Conservation (phyloP, 2,329 filamentous ascomycete species). For the Lasiodiplodia gonubiensis region DNA sequence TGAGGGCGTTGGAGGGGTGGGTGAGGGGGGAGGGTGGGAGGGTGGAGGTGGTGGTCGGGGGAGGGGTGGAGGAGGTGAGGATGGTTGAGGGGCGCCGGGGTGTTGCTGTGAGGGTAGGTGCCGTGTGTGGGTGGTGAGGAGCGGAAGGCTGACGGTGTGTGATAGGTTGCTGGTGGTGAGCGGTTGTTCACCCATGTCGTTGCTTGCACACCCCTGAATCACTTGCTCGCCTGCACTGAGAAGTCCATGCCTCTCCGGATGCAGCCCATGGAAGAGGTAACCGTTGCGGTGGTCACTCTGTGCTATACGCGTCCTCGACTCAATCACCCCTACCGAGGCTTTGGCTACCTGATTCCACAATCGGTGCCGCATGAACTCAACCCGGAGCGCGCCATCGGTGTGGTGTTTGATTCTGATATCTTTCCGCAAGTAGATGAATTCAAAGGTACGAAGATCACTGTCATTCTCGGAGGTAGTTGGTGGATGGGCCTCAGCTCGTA, state of each 20-base stretch:
- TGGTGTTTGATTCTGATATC: constrained; percentile 85
- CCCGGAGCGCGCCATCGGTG: constrained; percentile 82
- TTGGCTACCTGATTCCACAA: constrained; percentile 90
- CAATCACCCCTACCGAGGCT: constrained; percentile 71
- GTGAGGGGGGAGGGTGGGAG: not conserved
- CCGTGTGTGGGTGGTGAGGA: not conserved
- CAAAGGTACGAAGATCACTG: constrained; percentile 81
- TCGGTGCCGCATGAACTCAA: constrained; percentile 73
- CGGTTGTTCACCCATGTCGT: constrained; percentile 1
- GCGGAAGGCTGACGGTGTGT: not conserved
- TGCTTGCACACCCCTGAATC: not conserved
- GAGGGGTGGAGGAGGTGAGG: not conserved
- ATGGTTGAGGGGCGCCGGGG: not conserved
- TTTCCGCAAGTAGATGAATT: constrained; percentile 61
- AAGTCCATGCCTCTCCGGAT: not conserved
- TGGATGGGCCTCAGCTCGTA: constrained; percentile 62
- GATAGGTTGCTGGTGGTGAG: not conserved
- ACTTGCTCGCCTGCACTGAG: not conserved
- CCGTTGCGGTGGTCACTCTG: constrained; percentile 90
- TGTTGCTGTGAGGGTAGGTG: not conserved
- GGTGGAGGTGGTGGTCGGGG: not conserved
- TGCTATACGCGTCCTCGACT: constrained; percentile 71
- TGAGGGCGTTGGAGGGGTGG: not conserved
- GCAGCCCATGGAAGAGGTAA: constrained; percentile 50
- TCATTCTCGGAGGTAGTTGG: constrained; percentile 94